Evolutionary conservation across 2,329 filamentous ascomycete species (phyloP).

Genomic region (Talaromyces pinophilus): DNA sequence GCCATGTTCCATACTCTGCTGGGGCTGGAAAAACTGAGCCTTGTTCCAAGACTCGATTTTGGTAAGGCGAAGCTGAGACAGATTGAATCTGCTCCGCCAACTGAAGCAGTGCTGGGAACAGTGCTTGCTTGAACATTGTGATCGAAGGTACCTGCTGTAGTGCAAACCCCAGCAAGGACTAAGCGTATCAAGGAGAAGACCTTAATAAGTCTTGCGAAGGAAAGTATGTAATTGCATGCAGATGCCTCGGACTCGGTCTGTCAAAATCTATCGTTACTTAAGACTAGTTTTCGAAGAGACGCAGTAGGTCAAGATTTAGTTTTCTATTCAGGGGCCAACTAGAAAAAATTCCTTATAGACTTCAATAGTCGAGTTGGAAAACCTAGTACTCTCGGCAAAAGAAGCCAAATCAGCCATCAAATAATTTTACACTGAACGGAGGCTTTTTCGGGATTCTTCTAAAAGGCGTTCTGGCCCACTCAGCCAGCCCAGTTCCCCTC

Average conservation of each 20-base stretch:
- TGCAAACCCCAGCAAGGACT: not conserved
- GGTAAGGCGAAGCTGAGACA: conserved; percentile 6
- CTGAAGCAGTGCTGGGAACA: not conserved
- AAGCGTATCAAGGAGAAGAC: not conserved
- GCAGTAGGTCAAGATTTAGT: not conserved
- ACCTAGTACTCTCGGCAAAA: not conserved
- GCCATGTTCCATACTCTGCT: conserved; percentile 1
- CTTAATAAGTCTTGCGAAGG: not conserved
- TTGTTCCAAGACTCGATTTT: not conserved
- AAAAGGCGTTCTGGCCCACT: not conserved
- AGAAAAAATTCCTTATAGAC: not conserved
- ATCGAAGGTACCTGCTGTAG: not conserved
- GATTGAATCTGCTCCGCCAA: not conserved
- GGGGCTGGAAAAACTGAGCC: not conserved
- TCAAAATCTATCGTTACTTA: not conserved
- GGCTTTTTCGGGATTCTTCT: not conserved
- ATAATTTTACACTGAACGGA: not conserved
- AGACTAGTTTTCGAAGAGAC: not conserved
- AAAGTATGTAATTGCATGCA: not conserved
- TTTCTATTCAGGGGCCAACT: not conserved
- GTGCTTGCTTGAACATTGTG: not conserved
- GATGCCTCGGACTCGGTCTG: not conserved
- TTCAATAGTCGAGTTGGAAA: not conserved
- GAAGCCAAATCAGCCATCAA: not conserved
- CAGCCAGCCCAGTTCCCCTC: not conserved